Evolutionary conservation across 108 stramenopile species (phyloP).

Genomic region (Cyclotella atomus): DNA sequence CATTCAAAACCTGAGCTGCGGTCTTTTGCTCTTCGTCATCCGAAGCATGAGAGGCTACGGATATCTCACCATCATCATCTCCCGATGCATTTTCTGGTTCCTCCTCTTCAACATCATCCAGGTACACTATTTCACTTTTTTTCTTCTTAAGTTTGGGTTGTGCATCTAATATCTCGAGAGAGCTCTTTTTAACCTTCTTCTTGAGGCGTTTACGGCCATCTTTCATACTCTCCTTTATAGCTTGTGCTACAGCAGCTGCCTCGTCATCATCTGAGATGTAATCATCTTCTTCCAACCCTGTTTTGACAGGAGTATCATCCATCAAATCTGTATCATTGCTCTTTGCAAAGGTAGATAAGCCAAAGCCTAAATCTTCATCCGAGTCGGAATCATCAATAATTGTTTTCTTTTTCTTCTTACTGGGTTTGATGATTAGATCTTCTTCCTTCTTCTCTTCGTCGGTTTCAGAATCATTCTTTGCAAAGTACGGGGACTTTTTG

Average conservation of each 20-base stretch:
- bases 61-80: conserved; percentile 53
- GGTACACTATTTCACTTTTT: conserved; percentile 23
- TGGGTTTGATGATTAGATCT: neutral
- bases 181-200: conserved; percentile 33
- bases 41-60: conserved; percentile 15
- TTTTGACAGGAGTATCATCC: conserved; percentile 4
- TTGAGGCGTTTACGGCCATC: conserved; percentile 42
- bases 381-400: conserved; percentile 15
- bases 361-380: neutral
- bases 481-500: conserved; percentile 14
- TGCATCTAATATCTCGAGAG: conserved; percentile 7
- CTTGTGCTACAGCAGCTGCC: conserved; percentile 34
- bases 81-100: conserved; percentile 51
- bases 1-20: conserved; percentile 61
- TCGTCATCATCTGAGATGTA: conserved; percentile 51
- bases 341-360: neutral
- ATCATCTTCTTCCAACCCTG: conserved; percentile 7
- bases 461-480: conserved; percentile 13
- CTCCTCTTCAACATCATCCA: conserved; percentile 49
- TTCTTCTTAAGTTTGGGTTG: conserved; percentile 17
- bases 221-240: conserved; percentile 46
- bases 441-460: conserved; percentile 22
- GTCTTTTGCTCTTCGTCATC: conserved; percentile 64
- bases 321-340: neutral
- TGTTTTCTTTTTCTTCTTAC: conserved; percentile 2